Percentiles rank a stretch among this genome's conserved stretches.
phyloP scores from a whole-genome alignment of 2,329 filamentous ascomycete species.

The Fusarium sp. region DNA sequence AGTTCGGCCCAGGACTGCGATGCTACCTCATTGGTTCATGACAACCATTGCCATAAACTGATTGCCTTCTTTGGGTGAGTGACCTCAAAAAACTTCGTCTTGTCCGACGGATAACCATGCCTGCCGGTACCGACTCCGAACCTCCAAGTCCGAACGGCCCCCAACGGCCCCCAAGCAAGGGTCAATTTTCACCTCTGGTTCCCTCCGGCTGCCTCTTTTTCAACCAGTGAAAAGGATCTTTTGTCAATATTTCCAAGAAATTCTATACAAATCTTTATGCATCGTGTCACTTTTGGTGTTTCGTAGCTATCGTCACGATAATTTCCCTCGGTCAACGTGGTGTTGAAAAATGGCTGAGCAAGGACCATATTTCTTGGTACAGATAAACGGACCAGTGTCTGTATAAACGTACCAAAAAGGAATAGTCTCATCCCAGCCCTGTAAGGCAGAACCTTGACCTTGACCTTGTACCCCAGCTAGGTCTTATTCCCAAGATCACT shows the following conservation, averaged over 20 bases:
- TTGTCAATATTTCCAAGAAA: background rate
- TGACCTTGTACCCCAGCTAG: background rate
- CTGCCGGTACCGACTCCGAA: background rate
- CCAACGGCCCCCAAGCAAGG: slow-evolving; percentile 33
- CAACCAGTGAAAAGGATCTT: background rate
- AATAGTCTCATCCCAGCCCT: slow-evolving; percentile 31
- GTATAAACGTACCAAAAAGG: slow-evolving; percentile 2
- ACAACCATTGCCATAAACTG: background rate
- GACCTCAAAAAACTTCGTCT: background rate
- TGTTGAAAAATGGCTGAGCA: slow-evolving; percentile 20
- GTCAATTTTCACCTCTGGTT: background rate
- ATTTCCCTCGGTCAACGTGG: background rate
- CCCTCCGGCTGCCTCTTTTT: slow-evolving; percentile 32
- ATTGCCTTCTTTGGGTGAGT: background rate
- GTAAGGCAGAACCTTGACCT: slow-evolving; percentile 30
- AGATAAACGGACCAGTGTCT: background rate
- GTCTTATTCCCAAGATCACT: slow-evolving; percentile 12
- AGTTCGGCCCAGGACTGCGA: background rate
- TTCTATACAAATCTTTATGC: background rate
- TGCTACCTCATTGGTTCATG: slow-evolving; percentile 23
- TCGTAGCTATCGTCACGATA: background rate
- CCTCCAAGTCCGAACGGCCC: slow-evolving; percentile 16
- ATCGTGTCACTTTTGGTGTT: background rate
- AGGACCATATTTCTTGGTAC: background rate
- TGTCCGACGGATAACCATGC: background rate